Percentiles rank a stretch among this genome's conserved stretches.
Conservation (phyloP, 2,329 filamentous ascomycete species). For the Cladosporium sp. region DNA sequence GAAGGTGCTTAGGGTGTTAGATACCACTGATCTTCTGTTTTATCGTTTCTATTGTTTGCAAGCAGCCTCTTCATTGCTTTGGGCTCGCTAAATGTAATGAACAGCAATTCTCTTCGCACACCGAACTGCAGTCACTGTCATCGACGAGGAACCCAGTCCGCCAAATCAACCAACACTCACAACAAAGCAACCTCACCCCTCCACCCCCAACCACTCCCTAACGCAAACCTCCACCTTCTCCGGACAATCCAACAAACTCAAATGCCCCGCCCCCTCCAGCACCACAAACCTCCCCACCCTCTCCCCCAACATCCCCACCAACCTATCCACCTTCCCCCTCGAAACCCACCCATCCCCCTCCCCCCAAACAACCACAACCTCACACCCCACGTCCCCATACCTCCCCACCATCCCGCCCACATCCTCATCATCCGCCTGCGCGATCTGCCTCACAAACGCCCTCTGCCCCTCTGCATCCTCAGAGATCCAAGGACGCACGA, state of each 20-base stretch:
- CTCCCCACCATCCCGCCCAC: slow-evolving; percentile 40
- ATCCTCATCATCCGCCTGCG: slow-evolving; percentile 34
- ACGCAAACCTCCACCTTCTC: slow-evolving; percentile 38
- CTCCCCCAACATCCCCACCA: slow-evolving; percentile 30
- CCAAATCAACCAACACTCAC: too few species aligned
- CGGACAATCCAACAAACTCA: slow-evolving; percentile 43
- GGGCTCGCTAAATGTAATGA: too few species aligned
- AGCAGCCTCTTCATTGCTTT: too few species aligned
- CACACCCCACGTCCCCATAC: slow-evolving; percentile 33
- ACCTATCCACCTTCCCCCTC: slow-evolving; percentile 33
- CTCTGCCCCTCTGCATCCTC: slow-evolving; percentile 20
- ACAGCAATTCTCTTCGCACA: too few species aligned
- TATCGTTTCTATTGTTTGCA: background rate
- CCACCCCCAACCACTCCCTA: slow-evolving; percentile 28
- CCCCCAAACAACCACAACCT: slow-evolving; percentile 40
- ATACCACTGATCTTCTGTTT: background rate
- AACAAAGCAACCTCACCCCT: background rate
- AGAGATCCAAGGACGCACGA: slow-evolving; percentile 36
- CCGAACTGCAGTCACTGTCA: too few species aligned
- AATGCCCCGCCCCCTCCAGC: slow-evolving; percentile 41
- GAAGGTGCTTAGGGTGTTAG: background rate
- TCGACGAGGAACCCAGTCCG: too few species aligned
- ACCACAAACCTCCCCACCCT: slow-evolving; percentile 32
- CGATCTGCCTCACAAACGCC: slow-evolving; percentile 41
- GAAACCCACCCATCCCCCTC: slow-evolving; percentile 43